These are phyloP conservation scores for Cladosporium oxysporum DNA, from an alignment of 2,329 filamentous ascomycete genomes.

Conservation along the genomic window DNA sequence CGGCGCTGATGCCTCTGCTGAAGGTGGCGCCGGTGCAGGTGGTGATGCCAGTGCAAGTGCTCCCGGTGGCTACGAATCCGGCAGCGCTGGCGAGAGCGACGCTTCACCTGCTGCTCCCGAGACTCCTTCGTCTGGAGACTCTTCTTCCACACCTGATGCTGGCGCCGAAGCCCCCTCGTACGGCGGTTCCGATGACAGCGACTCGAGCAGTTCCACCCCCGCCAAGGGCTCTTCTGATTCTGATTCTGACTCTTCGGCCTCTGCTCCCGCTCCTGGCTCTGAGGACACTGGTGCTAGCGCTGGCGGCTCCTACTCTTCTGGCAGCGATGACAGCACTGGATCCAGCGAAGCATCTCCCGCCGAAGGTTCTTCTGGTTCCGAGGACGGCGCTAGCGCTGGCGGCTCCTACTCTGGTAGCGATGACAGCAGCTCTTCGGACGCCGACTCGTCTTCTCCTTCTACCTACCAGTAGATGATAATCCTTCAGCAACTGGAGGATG, in stretches of 20 bases:
- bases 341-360: neutral
- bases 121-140: neutral
- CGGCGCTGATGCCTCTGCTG: no score
- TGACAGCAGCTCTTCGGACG: neutral
- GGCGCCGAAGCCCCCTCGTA: neutral
- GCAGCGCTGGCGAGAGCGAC: neutral
- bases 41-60: neutral
- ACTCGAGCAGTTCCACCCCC: no score
- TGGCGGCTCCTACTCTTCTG: neutral
- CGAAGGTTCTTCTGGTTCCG: neutral
- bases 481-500: neutral
- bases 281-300: neutral
- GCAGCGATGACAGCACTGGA: neutral
- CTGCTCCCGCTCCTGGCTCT: neutral
- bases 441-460: neutral
- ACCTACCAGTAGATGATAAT: conserved; percentile 2
- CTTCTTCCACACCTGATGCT: neutral
- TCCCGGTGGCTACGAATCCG: neutral
- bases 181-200: neutral
- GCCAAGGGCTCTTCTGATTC: no score
- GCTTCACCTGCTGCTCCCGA: neutral
- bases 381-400: neutral
- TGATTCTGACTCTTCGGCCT: neutral
- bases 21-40: neutral
- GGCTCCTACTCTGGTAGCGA: neutral